Evolutionary conservation across 2,329 filamentous ascomycete species (phyloP).

Genomic region (Colletotrichum lini): DNA sequence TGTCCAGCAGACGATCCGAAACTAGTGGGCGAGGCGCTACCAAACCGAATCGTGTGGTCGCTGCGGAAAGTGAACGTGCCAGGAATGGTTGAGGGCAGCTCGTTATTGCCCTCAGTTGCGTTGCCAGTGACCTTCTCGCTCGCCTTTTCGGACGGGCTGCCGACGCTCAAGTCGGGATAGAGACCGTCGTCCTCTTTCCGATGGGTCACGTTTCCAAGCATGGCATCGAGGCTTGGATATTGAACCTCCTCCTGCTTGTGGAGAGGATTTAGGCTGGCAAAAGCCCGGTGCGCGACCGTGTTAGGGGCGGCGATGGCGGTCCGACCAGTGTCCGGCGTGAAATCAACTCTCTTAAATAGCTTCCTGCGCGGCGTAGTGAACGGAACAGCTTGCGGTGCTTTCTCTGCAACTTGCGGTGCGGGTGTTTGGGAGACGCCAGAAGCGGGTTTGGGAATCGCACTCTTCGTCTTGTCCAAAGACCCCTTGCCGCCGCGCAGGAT

Average conservation of each 20-base stretch:
- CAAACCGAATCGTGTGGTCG: slow-evolving; percentile 75
- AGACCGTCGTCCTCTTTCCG: slow-evolving; percentile 54
- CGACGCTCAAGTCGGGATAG: slow-evolving; percentile 65
- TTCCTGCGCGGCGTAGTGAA: slow-evolving; percentile 79
- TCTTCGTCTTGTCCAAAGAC: slow-evolving; percentile 57
- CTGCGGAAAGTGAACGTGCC: slow-evolving; percentile 76
- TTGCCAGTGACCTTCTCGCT: slow-evolving; percentile 41
- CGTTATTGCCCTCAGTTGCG: slow-evolving; percentile 46
- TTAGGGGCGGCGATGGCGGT: slow-evolving; percentile 58
- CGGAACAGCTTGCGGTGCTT: slow-evolving; percentile 65
- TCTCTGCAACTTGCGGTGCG: slow-evolving; percentile 61
- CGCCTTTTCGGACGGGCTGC: slow-evolving; percentile 43
- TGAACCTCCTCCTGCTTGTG: slow-evolving; percentile 53
- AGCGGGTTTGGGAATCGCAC: slow-evolving; percentile 63
- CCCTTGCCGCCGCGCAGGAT: slow-evolving; percentile 64
- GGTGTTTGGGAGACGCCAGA: slow-evolving; percentile 62
- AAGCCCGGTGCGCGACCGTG: slow-evolving; percentile 54
- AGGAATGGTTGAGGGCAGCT: slow-evolving; percentile 59
- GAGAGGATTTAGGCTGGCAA: slow-evolving; percentile 61
- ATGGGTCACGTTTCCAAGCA: slow-evolving; percentile 48
- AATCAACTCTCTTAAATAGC: slow-evolving; percentile 81
- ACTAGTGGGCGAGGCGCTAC: slow-evolving; percentile 60
- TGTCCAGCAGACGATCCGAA: slow-evolving; percentile 74
- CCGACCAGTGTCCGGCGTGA: slow-evolving; percentile 78
- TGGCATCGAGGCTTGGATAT: slow-evolving; percentile 51